These are phyloP conservation scores for Paxillus involutus DNA, from an alignment of 768 basidiomycete species.

Conservation along the genomic window DNA sequence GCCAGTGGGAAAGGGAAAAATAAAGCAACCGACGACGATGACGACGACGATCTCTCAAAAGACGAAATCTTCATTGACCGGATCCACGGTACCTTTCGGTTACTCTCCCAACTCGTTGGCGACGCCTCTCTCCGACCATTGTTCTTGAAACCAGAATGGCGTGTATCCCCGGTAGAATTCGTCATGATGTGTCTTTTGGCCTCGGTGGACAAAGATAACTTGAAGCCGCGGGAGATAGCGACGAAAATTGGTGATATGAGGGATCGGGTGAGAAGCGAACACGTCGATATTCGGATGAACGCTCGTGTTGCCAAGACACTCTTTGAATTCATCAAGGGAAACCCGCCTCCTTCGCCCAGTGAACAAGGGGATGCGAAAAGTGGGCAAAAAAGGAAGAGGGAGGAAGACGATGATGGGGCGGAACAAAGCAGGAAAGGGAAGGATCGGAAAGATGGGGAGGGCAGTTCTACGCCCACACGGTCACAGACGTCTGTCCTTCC, in stretches of 20 bases:
- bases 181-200: slow-evolving; percentile 57
- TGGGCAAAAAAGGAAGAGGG: slow-evolving; percentile 26
- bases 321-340: slow-evolving; percentile 47
- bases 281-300: slow-evolving; percentile 71
- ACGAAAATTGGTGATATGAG: slow-evolving; percentile 53
- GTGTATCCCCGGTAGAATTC: slow-evolving; percentile 71
- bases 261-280: slow-evolving; percentile 46
- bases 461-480: not conserved
- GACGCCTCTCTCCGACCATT: slow-evolving; percentile 33
- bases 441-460: slow-evolving; percentile 11
- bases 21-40: slow-evolving; percentile 7
- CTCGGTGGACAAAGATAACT: slow-evolving; percentile 41
- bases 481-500: slow-evolving; percentile 2
- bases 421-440: slow-evolving; percentile 12
- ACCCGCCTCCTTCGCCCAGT: slow-evolving; percentile 7
- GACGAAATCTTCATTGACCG: slow-evolving; percentile 34
- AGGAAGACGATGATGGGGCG: slow-evolving; percentile 11
- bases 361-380: not conserved
- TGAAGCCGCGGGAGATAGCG: slow-evolving; percentile 41
- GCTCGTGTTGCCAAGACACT: slow-evolving; percentile 53
- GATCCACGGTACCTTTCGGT: slow-evolving; percentile 43
- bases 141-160: slow-evolving; percentile 42
- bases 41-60: slow-evolving; percentile 23
- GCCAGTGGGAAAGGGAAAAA: slow-evolving; percentile 18
- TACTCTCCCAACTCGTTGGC: slow-evolving; percentile 46